phyloP scores from a whole-genome alignment of 257 asterid species.

The Forsythia suspensa region DNA sequence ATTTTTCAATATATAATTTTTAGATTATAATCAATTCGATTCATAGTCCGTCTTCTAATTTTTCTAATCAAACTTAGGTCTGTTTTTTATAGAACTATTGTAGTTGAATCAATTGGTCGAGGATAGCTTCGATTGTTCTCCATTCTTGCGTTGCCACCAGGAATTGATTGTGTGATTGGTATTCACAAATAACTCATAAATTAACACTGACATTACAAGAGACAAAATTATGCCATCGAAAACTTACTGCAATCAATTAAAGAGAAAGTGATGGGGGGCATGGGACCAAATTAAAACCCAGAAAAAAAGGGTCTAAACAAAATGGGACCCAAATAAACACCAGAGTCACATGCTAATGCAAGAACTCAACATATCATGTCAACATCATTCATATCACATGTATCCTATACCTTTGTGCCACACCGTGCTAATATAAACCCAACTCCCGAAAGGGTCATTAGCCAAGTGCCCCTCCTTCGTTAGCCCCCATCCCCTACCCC shows the following conservation, averaged over 20 bases:
- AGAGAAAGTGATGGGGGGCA: background rate
- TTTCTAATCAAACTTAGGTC: no score
- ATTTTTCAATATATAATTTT: no score
- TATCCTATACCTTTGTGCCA: constrained; percentile 26
- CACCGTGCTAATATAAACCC: constrained; percentile 26
- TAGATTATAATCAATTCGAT: no score
- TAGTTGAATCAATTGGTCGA: no score
- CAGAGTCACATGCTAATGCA: constrained; percentile 39
- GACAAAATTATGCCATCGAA: constrained; percentile 25
- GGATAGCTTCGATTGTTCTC: background rate
- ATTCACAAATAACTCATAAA: constrained; percentile 8
- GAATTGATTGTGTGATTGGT: constrained; percentile 18
- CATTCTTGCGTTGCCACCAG: background rate
- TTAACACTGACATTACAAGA: constrained; percentile 9
- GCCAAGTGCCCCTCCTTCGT: constrained; percentile 2
- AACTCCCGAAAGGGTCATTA: background rate
- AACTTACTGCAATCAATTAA: constrained; percentile 19
- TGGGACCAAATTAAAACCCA: constrained; percentile 18
- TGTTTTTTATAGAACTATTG: no score
- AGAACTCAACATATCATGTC: constrained; percentile 16
- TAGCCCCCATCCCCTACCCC: background rate
- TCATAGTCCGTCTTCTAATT: no score
- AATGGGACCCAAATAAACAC: constrained; percentile 37
- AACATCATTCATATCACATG: constrained; percentile 37
- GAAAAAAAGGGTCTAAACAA: background rate